phyloP scores from a whole-genome alignment of 1,284 basidiomycete genomes.

The Pseudozyma thailandica region DNA sequence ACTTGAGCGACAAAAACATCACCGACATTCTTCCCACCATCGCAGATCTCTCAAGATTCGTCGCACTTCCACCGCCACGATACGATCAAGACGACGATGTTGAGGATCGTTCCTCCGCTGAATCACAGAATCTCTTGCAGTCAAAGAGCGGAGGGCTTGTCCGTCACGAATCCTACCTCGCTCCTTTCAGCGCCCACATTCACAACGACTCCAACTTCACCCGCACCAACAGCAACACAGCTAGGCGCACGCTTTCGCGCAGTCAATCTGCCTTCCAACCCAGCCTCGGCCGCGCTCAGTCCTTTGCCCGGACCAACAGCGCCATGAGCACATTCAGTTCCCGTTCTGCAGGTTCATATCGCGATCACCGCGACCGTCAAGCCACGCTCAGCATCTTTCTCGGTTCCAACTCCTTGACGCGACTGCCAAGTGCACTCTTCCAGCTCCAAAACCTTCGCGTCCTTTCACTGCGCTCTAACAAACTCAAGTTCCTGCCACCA shows the following conservation, averaged over 20 bases:
- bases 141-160: constrained; percentile 38
- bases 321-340: constrained; percentile 32
- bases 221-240: background rate
- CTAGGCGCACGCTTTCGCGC: constrained; percentile 24
- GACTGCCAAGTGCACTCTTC: constrained; percentile 63
- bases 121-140: constrained; percentile 25
- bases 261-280: constrained; percentile 45
- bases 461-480: constrained; percentile 64
- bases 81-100: constrained; percentile 26
- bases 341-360: constrained; percentile 34
- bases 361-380: constrained; percentile 41
- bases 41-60: constrained; percentile 45
- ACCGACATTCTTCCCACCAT: constrained; percentile 43
- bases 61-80: constrained; percentile 42
- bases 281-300: constrained; percentile 20
- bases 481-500: constrained; percentile 55
- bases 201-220: constrained; percentile 25
- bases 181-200: constrained; percentile 42
- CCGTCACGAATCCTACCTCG: constrained; percentile 46
- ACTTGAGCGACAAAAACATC: constrained; percentile 38
- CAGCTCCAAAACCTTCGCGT: constrained; percentile 62
- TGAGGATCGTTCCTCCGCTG: background rate
- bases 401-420: constrained; percentile 54
- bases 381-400: constrained; percentile 50
- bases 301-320: constrained; percentile 37